Base-by-base conservation (phyloP, 768 basidiomycete species). In the Epithele typhae region DNA sequence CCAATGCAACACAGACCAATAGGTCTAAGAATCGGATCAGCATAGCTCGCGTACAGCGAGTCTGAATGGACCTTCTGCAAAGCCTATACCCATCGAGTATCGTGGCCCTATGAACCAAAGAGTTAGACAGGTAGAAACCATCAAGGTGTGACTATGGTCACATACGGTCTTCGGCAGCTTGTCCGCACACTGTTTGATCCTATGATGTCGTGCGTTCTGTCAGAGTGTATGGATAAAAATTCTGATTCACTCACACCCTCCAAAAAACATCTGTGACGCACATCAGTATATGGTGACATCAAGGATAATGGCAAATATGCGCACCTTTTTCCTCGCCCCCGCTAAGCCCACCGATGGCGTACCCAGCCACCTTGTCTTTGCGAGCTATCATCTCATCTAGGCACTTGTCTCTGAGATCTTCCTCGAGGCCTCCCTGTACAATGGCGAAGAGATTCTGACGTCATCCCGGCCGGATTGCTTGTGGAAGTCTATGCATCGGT, bases 1-100 rank as follows among this genome's bases (percentile, higher is more conserved):
- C 92, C n/a, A 95, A 71, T 4, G 92, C 92, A 18, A 92, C 83
- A 57, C 92, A 93, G 12, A 94, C 91, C 33, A 95, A 69, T 12
- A 95, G 73, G 70, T 95, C 92, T 89, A 50, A n/a, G 14, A 23
- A 4, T 41, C 17, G 40, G 32, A 25, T 37, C 40, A 38, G 25
- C 43, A 5, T 46, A n/a, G n/a, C n/a, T n/a, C n/a, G n/a, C n/a
- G 37, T 17, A 0, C 2, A 12, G 14, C 14, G 5, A 27, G n/a
- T 27, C 18, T 35, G 23, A 4, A 15, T 33, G 12, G 50, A 88
- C 88, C 89, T 79, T 94, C 92, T 23, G 91, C 90, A 64, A 91
- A 93, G 8, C 92, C 91, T 35, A 94, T 78, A 1, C 91, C 92
- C 92, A 95, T 95, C 4, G 85, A 83, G 67, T 94, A 95, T 54